Evolutionary conservation across 257 asterid species (phyloP), one percentile per base, ranked within the genome.

Genomic region (Petunia secreta): DNA sequence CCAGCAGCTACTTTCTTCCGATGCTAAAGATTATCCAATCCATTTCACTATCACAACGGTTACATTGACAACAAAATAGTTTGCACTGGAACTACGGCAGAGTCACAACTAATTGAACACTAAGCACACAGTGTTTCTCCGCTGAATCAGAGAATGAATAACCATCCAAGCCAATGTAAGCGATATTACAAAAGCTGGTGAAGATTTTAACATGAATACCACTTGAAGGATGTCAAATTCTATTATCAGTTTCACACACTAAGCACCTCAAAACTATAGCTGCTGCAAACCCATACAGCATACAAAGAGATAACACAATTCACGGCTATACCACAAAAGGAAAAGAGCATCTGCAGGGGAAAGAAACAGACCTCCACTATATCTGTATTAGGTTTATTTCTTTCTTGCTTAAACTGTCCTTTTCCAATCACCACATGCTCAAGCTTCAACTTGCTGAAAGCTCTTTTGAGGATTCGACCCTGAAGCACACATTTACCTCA

Each of bases 401-500:
- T 88, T 84, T 96, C 99, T 89, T 94, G 99, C 85, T 90, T 83
- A 81, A 96, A 96, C 83, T 91, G 97, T 63, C 99, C 99, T 84
- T 96, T 94, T 11, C 97, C 99, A 46, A 96, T 94, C 78, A 96
- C 99, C 66, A 96, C 97, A 79, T 96, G 99, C 85, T 96, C 99
- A 55, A 96, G 98, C 90, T 87, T 96, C 87, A 96, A 88, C 89
- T 96, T 96, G 89, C 98, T 91, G 69, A 90, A 94, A 63, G 99
- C 99, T 83, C 98, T 85, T 89, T 91, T 94, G 83, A 96, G 90
- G 82, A 96, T 94, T 63, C 97, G 93, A 58, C 97, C 97, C 99
- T 95, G 87, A 73, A 83, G 80, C 52, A 84, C 84, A 40, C 16
- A 78, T 48, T 73, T 50, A 50, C 16, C 62, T 36, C 60, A 34